Evolutionary conservation across 192 early-diverging fungal species (phyloP), one percentile per base, ranked within the genome.

Genomic region (Rhizoclosmatium globosum): DNA sequence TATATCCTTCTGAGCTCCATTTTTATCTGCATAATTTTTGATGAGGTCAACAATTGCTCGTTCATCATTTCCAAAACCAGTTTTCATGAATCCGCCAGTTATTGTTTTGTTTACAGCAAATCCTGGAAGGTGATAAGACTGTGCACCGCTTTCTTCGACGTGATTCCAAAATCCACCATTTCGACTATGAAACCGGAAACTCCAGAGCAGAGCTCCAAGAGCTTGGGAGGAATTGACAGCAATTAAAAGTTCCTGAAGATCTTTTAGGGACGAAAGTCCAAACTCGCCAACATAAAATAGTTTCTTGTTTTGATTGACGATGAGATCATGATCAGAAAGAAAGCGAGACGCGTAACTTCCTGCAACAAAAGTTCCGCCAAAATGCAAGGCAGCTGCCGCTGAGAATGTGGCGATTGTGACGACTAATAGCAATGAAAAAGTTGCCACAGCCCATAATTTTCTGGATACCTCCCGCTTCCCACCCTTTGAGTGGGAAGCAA

Each of bases 111-210:
- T 53, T 13, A 53, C 6, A 53, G 73, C 38, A 60, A 85, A 83
- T 53, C 84, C 84, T 2, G 84, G 84, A 53, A 69, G 73, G 68
- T 85, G 84, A 47, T 83, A 85, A 39, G 84, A 47, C 3, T 15
- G 62, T 48, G 80, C 74, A 19, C 70, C 77, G 0, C 69, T 41
- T 11, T 56, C 60, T 62, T 85, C 84, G 17, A 15, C 9, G 66
- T 85, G 84, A 13, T 70, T 67, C 74, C 83, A 83, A 56, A 85
- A 85, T 21, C 84, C 84, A 4, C 84, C 84, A 1, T 56, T 21
- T 9, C 76, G 48, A 15, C 64, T 19, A 46, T 77, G 84, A 47
- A 65, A 83, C 17, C 84, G 75, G 56, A 85, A 59, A 39, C 59
- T 67, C 84, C 84, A 85, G 2, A 76, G 13, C 65, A 85, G 47